Base-by-base conservation (phyloP, 345 rosid genomes). In the Excoecaria cochinchinensis region DNA sequence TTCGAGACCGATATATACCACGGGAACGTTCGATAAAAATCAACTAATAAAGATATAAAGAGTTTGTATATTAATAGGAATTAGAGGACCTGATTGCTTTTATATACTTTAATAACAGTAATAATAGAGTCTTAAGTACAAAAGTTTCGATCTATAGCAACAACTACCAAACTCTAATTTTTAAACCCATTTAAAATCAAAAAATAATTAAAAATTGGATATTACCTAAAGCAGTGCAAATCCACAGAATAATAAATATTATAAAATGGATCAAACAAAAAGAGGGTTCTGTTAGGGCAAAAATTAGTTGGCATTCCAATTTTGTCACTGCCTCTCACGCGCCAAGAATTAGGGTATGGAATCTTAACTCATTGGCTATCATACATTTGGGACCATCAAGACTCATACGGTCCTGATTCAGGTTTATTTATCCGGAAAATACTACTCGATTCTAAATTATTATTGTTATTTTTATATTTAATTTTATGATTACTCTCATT, bases 381-480 rank as follows among this genome's bases (percentile, higher is more conserved):
- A 24, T 53, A 68, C 39, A 48, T 17, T 71, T 60, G 77, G 84
- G 82, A 80, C 84, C 85, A 73, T 66, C 13, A 44, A 44, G 8
- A 60, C 62, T 70, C 69, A 51, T 17, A 71, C 44, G 86, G 78
- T 83, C 83, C 83, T 11, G 17, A 38, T 42, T 79, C 78, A 67
- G 73, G 79, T 75, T 78, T 77, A 79, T 81, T 21, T 31, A 10
- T n/a, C n/a, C n/a, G n/a, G n/a, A 31, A 31, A 31, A 31, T 31
- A 31, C 31, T 31, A 31, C 31, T 31, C 1, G 31, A 31, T 2
- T 31, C 31, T 2, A 31, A 31, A 31, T 31, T 31, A 31, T 31
- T 31, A 31, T 31, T 31, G 2, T 31, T 31, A 31, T 31, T 31
- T 31, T 31, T 2, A 31, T 31, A 31, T n/a, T n/a, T n/a, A n/a